Percentiles rank a stretch among this genome's conserved stretches.
Evolutionary conservation across 192 early-diverging fungal species (phyloP).

Genomic region (Phycomyces blakesleeanus): DNA sequence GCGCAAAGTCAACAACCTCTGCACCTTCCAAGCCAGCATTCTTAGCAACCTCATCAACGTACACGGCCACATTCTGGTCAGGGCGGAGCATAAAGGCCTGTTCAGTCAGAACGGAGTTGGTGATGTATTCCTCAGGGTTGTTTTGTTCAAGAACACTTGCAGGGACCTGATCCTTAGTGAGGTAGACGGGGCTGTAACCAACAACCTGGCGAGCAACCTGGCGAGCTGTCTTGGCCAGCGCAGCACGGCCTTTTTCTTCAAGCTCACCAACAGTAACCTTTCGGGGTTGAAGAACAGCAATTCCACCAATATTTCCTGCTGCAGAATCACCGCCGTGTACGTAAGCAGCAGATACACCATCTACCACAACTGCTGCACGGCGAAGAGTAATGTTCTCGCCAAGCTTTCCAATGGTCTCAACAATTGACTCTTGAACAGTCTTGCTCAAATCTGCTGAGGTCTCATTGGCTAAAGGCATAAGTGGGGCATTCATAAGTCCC

Average conservation of each 20-base stretch:
- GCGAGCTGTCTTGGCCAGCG: slow-evolving; percentile 55
- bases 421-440: slow-evolving; percentile 62
- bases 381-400: slow-evolving; percentile 89
- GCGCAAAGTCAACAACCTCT: slow-evolving; percentile 63
- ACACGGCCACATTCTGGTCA: slow-evolving; percentile 60
- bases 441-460: slow-evolving; percentile 4
- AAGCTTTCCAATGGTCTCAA: slow-evolving; percentile 77
- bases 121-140: slow-evolving; percentile 41
- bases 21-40: slow-evolving; percentile 46
- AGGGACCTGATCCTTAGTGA: slow-evolving; percentile 45
- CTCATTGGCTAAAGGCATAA: slow-evolving; percentile 43
- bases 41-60: slow-evolving; percentile 46
- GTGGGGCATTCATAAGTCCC: slow-evolving; percentile 42
- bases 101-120: slow-evolving; percentile 57
- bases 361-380: slow-evolving; percentile 50
- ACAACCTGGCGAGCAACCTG: slow-evolving; percentile 86
- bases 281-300: slow-evolving; percentile 61
- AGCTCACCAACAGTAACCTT: slow-evolving; percentile 20
- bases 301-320: slow-evolving; percentile 76
- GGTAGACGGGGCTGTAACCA: slow-evolving; percentile 67
- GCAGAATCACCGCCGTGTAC: slow-evolving; percentile 66
- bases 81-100: slow-evolving; percentile 79
- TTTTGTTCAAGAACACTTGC: slow-evolving; percentile 37
- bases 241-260: slow-evolving; percentile 11
- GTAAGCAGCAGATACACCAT: slow-evolving; percentile 51